phyloP scores from a whole-genome alignment of 2,329 filamentous ascomycete genomes.

The Lachnellula occidentalis region DNA sequence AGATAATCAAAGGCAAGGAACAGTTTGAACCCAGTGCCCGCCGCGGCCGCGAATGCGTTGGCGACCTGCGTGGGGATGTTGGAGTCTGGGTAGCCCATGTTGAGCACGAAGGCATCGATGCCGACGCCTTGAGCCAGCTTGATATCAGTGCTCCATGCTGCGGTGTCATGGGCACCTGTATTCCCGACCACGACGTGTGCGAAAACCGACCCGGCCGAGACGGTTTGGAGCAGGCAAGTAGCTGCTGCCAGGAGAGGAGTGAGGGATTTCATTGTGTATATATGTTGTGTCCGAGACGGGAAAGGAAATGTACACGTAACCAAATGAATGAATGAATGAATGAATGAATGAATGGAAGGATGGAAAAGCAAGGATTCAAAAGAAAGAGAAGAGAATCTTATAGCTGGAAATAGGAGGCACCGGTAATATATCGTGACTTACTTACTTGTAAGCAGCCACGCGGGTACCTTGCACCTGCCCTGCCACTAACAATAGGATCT shows the following conservation, averaged over 20 bases:
- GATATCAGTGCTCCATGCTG: conserved; percentile 32
- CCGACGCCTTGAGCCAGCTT: conserved; percentile 31
- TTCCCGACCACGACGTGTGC: conserved; percentile 31
- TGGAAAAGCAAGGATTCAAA: too few relatives aligned
- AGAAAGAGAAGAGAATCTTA: too few relatives aligned
- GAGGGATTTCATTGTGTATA: conserved; percentile 12
- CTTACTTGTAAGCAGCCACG: too few relatives aligned
- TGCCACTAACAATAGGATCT: too few relatives aligned
- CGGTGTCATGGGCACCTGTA: conserved; percentile 28
- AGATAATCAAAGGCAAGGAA: conserved; percentile 33
- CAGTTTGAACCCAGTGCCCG: conserved; percentile 27
- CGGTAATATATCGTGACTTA: too few relatives aligned
- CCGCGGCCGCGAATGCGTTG: conserved; percentile 32
- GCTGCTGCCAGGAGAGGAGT: conserved; percentile 2
- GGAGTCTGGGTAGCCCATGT: conserved; percentile 28
- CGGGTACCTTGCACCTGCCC: too few relatives aligned
- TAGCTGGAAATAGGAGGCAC: too few relatives aligned
- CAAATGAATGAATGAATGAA: background rate
- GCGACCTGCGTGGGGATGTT: conserved; percentile 32
- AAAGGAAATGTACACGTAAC: background rate
- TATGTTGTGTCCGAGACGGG: background rate
- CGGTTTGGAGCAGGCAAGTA: conserved; percentile 4
- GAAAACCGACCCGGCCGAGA: conserved; percentile 23
- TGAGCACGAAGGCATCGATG: conserved; percentile 35
- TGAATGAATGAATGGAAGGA: too few relatives aligned